Evolutionary conservation across 2,329 filamentous ascomycete species (phyloP).

Genomic region (Arthrobotrys musiformis): DNA sequence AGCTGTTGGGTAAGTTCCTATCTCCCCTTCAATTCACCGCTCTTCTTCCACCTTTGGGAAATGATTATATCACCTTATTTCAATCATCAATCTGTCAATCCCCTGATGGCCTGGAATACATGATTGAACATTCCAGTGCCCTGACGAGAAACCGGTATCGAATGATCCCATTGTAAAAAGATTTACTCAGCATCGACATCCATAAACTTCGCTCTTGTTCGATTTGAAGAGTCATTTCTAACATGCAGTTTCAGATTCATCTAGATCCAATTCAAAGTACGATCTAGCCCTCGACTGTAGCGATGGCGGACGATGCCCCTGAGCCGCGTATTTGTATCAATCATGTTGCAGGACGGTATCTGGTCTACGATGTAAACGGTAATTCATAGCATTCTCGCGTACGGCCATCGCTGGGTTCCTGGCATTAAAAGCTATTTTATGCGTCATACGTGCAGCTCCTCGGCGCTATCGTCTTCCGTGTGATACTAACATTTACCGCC

Average conservation of each 20-base stretch:
- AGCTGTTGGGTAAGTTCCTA: conserved; percentile 1
- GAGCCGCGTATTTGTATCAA: conserved; percentile 74
- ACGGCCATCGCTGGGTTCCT: background rate
- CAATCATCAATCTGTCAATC: conserved; percentile 56
- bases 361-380: conserved; percentile 87
- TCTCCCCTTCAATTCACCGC: background rate
- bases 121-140: conserved; percentile 50
- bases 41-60: conserved; percentile 14
- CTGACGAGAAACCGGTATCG: conserved; percentile 48
- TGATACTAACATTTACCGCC: conserved; percentile 15
- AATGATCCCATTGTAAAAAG: conserved; percentile 58
- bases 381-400: conserved; percentile 69
- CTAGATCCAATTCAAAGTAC: background rate
- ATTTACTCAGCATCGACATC: too few species aligned
- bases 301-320: conserved; percentile 65
- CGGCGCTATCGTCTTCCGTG: background rate
- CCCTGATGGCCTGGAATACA: conserved; percentile 44
- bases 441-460: background rate
- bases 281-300: background rate
- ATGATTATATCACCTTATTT: conserved; percentile 53
- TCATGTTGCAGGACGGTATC: conserved; percentile 80
- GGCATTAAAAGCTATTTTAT: background rate
- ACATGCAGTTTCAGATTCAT: background rate
- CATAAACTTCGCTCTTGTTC: conserved; percentile 57
- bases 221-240: background rate